phyloP scores from a whole-genome alignment of 352 stramenopile genomes.

The Elongisporangium senticosum region DNA sequence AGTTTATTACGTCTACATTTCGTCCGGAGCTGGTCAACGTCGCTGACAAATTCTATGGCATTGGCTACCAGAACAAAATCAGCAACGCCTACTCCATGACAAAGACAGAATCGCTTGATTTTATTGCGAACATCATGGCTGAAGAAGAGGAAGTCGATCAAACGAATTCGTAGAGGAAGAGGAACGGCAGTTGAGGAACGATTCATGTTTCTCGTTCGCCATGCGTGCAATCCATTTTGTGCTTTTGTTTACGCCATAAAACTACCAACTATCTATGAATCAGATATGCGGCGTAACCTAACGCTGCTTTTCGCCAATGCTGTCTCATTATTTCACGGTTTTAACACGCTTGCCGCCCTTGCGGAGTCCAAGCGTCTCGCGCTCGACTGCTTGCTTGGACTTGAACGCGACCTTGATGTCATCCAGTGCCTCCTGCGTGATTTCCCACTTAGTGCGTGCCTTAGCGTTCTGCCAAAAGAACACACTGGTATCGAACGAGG shows the following conservation, averaged over 20 bases:
- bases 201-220: neutral
- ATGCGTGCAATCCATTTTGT: neutral
- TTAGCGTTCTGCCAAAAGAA: conserved; percentile 94
- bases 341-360: conserved; percentile 71
- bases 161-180: conserved; percentile 14
- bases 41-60: conserved; percentile 97
- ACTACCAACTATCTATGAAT: conserved; percentile 1
- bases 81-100: conserved; percentile 91
- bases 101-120: conserved; percentile 96
- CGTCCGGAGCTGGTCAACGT: conserved; percentile 98
- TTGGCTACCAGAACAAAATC: conserved; percentile 99
- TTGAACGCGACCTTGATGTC: conserved; percentile 57
- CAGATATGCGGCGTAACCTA: neutral
- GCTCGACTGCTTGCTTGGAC: conserved; percentile 75
- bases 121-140: conserved; percentile 92
- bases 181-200: neutral
- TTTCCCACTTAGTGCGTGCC: conserved; percentile 59
- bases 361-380: conserved; percentile 57
- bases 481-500: conserved; percentile 94
- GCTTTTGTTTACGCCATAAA: neutral
- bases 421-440: conserved; percentile 49
- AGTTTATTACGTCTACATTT: conserved; percentile 99
- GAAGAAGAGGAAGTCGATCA: conserved; percentile 74
- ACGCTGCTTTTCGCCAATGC: conserved; percentile 2
- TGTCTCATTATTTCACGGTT: conserved; percentile 17